A percentile compares a stretch with the other conserved stretches of the same genome.
These are phyloP conservation scores for Phytophthora quininea DNA, from an alignment of 352 stramenopile genomes.

Conservation along the genomic window DNA sequence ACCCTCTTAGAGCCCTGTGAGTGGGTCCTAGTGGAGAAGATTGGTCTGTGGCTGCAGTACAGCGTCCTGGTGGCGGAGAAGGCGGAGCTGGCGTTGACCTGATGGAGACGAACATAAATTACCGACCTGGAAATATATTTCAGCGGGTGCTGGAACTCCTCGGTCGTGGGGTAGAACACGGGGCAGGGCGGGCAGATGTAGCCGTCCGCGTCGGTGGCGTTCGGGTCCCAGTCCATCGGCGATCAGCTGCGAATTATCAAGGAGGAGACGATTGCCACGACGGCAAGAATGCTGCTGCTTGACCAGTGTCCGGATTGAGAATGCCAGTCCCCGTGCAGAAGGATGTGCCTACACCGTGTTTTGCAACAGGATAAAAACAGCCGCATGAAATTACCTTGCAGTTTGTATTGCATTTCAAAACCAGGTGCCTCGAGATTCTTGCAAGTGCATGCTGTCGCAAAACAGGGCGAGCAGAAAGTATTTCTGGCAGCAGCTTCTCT, in stretches of 20 bases:
- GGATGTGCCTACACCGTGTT: no score
- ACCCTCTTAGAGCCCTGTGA: no score
- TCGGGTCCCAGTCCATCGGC: conserved; percentile 76
- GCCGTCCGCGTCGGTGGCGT: conserved; percentile 54
- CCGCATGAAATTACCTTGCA: no score
- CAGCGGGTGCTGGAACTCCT: conserved; percentile 91
- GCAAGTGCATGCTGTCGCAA: no score
- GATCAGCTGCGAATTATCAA: not conserved
- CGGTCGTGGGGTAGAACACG: conserved; percentile 84
- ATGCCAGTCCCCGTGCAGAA: conserved; percentile 1
- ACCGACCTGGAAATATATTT: conserved; percentile 92
- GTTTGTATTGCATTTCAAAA: no score
- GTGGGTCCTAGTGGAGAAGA: no score
- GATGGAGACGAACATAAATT: conserved; percentile 45
- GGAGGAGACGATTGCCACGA: not conserved
- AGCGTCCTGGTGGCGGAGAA: conserved; percentile 1
- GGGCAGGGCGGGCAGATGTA: conserved; percentile 87
- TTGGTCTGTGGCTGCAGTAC: no score
- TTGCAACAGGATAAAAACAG: no score
- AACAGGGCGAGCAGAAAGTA: no score
- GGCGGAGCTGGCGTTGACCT: not conserved
- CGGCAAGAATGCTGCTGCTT: conserved; percentile 5
- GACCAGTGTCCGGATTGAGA: conserved; percentile 10
- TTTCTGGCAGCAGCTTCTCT: no score
- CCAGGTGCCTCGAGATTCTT: no score